Evolutionary conservation across 768 basidiomycete genomes (phyloP), one percentile per base, ranked within the genome.

Genomic region (Cystobasidium ongulense): DNA sequence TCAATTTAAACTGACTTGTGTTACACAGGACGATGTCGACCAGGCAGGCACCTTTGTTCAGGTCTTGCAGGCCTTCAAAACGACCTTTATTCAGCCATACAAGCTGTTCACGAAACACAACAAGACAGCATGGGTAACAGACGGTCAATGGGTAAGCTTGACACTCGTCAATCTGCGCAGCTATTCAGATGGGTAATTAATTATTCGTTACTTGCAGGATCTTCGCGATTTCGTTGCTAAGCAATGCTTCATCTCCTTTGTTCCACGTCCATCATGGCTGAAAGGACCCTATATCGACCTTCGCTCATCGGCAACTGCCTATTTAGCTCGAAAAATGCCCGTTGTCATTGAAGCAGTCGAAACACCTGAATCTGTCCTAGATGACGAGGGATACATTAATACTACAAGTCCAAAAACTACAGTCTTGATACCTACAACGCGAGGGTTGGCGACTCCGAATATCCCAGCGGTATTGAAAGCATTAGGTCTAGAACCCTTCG

Each of bases 231-330:
- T 78, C 36, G 70, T 78, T 36, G 64, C 76, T n/a, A 79, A 78
- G 39, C 74, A 76, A 21, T 76, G 74, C 36, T 75, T 64, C 72
- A 68, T 79, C 25, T 74, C 71, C 72, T 80, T 89, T 87, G 83
- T 89, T 25, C 78, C 83, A 27, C 86, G 91, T 80, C 91, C 92
- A 1, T 78, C 82, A 1, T 94, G 90, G 89, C 80, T 92, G 36
- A 84, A 82, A 71, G 88, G 87, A 65, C 87, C 90, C 77, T 82
- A 91, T 46, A 82, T 93, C 73, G 90, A 94, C 78, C 87, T 90
- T 36, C 87, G 90, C 59, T 85, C 83, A 72, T 75, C 84, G 15
- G 88, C 90, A 46, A 82, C 83, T 46, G 78, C 84, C 27, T 87
- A 85, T 84, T 74, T 83, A 75, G 31, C 29, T 31, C 57, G 52